Evolutionary conservation across 495 filamentous ascomycete species (phyloP).

Genomic region (Trichoderma erinaceum): DNA sequence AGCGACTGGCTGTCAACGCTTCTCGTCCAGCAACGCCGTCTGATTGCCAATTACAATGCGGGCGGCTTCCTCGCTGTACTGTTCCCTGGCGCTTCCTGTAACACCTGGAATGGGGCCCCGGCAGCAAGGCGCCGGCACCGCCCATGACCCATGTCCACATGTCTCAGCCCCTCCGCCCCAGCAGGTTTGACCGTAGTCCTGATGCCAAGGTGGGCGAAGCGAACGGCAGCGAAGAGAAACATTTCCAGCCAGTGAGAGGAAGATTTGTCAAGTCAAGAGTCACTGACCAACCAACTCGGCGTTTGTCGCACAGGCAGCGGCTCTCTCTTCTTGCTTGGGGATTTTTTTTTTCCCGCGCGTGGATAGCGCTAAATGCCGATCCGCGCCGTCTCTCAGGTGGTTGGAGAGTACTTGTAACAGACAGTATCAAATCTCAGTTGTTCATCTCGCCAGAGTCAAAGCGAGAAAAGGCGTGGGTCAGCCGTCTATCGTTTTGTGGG

Average conservation of each 20-base stretch:
- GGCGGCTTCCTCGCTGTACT: background rate
- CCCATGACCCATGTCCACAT: background rate
- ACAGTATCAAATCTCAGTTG: background rate
- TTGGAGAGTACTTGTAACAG: background rate
- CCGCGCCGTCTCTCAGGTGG: background rate
- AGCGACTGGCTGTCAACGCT: no score
- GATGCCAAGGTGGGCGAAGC: background rate
- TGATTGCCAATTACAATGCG: background rate
- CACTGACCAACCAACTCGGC: background rate
- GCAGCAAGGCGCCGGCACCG: background rate
- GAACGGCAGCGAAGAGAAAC: background rate
- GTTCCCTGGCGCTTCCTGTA: slow-evolving; percentile 8
- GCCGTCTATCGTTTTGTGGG: slow-evolving; percentile 10
- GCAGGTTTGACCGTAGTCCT: background rate
- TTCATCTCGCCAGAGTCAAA: background rate
- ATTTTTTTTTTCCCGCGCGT: background rate
- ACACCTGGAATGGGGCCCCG: background rate
- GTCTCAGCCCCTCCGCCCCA: background rate
- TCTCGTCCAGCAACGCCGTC: no score
- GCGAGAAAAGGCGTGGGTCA: background rate
- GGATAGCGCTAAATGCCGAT: slow-evolving; percentile 2
- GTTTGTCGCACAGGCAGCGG: background rate
- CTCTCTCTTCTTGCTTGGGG: background rate
- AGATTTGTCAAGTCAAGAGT: no score
- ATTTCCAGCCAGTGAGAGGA: no score